Evolutionary conservation across 768 basidiomycete species (phyloP).

Genomic region (Pisolithus marmoratus): DNA sequence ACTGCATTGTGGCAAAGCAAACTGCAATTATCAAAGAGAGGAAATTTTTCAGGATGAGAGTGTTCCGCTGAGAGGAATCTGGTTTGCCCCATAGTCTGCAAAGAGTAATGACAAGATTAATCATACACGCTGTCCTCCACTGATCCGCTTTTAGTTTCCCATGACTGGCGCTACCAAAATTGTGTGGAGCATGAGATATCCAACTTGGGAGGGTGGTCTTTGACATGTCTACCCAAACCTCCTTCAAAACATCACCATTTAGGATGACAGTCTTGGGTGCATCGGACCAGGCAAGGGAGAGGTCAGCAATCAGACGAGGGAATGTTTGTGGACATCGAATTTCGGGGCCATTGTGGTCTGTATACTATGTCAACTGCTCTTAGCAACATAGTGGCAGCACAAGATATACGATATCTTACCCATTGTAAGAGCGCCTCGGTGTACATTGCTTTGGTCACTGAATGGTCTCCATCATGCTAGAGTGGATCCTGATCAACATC

Average conservation of each 20-base stretch:
- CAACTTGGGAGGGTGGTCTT: slow-evolving; percentile 13
- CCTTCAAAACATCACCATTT: background rate
- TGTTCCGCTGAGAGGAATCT: background rate
- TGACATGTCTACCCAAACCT: slow-evolving; percentile 3
- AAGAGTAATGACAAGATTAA: slow-evolving; percentile 25
- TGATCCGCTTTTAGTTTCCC: slow-evolving; percentile 32
- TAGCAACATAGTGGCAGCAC: too few relatives aligned
- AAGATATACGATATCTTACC: too few relatives aligned
- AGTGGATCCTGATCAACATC: too few relatives aligned
- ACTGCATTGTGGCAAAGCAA: background rate
- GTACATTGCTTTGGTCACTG: too few relatives aligned
- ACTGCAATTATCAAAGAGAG: slow-evolving; percentile 2
- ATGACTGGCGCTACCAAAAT: slow-evolving; percentile 27
- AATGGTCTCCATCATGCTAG: too few relatives aligned
- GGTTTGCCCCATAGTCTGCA: slow-evolving; percentile 23
- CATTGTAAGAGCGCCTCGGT: too few relatives aligned
- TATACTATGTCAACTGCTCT: too few relatives aligned
- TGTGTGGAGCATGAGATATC: slow-evolving; percentile 22
- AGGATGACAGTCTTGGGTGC: background rate
- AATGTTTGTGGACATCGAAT: background rate
- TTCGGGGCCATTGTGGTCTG: background rate
- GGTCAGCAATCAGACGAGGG: background rate
- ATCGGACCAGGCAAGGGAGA: background rate
- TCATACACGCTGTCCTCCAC: slow-evolving; percentile 14
- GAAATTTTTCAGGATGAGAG: background rate